Conservation (phyloP, 164 flowering plant species). For the Tinospora cordifolia region DNA sequence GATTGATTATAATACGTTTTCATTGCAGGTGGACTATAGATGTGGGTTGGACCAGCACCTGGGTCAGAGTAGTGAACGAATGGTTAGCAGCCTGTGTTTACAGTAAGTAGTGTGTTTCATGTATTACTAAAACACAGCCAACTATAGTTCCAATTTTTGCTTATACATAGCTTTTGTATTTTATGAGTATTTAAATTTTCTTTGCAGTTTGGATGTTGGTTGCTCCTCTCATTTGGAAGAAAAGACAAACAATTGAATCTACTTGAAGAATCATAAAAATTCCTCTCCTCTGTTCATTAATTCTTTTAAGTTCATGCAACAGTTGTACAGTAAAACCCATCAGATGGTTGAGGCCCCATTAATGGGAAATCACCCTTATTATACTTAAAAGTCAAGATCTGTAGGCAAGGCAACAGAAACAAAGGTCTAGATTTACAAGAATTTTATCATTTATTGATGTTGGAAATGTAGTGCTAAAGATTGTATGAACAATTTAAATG, state of each 20-base stretch:
- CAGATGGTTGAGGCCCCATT: background rate
- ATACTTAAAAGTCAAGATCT: background rate
- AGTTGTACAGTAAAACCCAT: background rate
- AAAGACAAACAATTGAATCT: conserved; percentile 28
- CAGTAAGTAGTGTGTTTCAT: conserved; percentile 39
- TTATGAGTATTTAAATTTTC: background rate
- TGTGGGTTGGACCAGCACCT: conserved; percentile 93
- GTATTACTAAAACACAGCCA: background rate
- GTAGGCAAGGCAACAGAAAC: background rate
- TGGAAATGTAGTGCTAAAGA: background rate
- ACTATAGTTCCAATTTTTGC: background rate
- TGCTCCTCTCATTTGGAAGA: conserved; percentile 56
- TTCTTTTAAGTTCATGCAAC: background rate
- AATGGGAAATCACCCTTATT: background rate
- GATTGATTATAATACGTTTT: background rate
- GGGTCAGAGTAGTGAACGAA: conserved; percentile 84
- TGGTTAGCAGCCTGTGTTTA: conserved; percentile 83
- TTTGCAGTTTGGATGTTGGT: conserved; percentile 75
- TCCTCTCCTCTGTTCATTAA: background rate
- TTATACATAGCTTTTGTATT: background rate
- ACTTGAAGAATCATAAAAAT: conserved; percentile 6
- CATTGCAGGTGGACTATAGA: conserved; percentile 83
- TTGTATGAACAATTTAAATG: background rate
- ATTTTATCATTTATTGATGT: background rate
- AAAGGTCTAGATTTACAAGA: background rate